phyloP scores from a whole-genome alignment of 306 rosid genomes.

The Begonia peltatifolia region DNA sequence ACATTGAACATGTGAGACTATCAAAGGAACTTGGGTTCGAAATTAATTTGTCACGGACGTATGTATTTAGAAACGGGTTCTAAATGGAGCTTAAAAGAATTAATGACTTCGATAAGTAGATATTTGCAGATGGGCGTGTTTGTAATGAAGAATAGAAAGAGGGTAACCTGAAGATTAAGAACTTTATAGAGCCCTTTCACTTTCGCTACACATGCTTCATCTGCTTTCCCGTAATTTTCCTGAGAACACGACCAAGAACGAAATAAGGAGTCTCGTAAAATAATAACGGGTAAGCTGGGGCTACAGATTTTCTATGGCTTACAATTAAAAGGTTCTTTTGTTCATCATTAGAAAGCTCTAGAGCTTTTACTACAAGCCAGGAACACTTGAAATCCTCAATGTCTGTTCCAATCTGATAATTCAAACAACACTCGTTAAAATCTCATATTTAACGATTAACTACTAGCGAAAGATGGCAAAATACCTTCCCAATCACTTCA shows the following conservation, averaged over 20 bases:
- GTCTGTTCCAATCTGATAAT: slow-evolving; percentile 80
- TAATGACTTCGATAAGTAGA: too few relatives aligned
- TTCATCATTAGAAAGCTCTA: slow-evolving; percentile 52
- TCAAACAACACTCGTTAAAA: slow-evolving; percentile 18
- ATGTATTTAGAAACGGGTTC: too few relatives aligned
- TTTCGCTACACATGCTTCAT: slow-evolving; percentile 43
- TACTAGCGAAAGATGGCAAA: slow-evolving; percentile 1
- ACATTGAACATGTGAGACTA: too few relatives aligned
- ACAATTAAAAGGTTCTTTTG: slow-evolving; percentile 66
- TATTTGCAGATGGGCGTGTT: too few relatives aligned
- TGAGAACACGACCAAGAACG: slow-evolving; percentile 15
- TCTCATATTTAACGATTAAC: background rate
- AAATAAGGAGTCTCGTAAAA: background rate
- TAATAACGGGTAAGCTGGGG: background rate
- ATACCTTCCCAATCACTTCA: slow-evolving; percentile 79
- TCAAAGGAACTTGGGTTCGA: too few relatives aligned
- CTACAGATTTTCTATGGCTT: slow-evolving; percentile 15
- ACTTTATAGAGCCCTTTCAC: slow-evolving; percentile 60
- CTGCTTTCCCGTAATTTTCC: slow-evolving; percentile 74
- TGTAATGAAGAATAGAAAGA: background rate
- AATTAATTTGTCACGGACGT: too few relatives aligned
- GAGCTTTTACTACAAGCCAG: slow-evolving; percentile 85
- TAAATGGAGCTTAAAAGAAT: too few relatives aligned
- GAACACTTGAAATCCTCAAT: slow-evolving; percentile 97
- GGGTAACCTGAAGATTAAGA: slow-evolving; percentile 64